Base-by-base conservation (phyloP, 2,329 filamentous ascomycete species). In the Exophiala bonariae region DNA sequence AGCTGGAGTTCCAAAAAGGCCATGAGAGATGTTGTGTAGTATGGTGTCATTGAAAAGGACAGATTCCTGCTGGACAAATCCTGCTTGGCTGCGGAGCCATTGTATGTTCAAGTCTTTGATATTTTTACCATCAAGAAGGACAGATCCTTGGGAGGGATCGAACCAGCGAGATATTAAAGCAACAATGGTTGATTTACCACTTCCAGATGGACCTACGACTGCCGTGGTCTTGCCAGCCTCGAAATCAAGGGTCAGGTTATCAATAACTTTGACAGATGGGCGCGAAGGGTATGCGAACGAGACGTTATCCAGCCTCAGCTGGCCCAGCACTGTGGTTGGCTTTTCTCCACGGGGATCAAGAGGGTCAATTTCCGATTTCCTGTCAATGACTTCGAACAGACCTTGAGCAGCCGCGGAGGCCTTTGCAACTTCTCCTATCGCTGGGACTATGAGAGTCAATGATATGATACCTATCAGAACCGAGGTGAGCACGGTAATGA, bases 321-420 rank as follows among this genome's bases (percentile, higher is more conserved):
- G 75, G 13, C 58, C 59, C 32, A 50, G 70, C 59, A 23, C 43
- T 14, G 13, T 2, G 63, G 77, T 57, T 78, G 89, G 50, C 80
- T 74, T n/a, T 92, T 92, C 8, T 77, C 74, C 1, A 83, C 77
- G 2, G 79, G 80, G 4, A 81, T 81, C 23, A n/a, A n/a, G n/a
- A 0, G 91, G 83, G 61, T 97, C 87, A 40, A 97, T 76, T 1
- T 91, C 89, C 0, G 92, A 96, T 4, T 74, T 61, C 40, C 92
- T 86, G 66, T 96, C 91, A 56, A 97, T 96, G 2, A 91, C 96
- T 1, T 91, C 87, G 44, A 89, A 79, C 65, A 91, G 89, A 0
- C 90, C 89, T 70, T 96, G 95, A 55, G 88, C 85, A 85, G 95
- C 93, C 13, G 46, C 39, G 3, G 26, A 10, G n/a, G 40, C 46